phyloP scores from a whole-genome alignment of 2,329 filamentous ascomycete species.

The Diplocarpon mali region DNA sequence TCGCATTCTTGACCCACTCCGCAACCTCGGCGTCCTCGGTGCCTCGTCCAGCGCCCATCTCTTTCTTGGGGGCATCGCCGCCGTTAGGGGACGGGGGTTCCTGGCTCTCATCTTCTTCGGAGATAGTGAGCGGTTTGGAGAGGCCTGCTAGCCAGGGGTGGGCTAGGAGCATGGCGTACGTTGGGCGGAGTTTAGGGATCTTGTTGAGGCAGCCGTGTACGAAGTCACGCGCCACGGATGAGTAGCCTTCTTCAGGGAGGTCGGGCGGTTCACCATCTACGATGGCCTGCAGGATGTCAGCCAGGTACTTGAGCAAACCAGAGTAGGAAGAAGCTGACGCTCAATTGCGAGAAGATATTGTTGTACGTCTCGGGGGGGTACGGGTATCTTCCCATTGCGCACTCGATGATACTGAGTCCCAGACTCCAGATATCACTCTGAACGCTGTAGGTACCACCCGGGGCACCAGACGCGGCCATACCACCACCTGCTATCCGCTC shows the following conservation, averaged over 20 bases:
- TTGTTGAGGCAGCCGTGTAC: slow-evolving; percentile 88
- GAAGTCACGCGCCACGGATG: slow-evolving; percentile 72
- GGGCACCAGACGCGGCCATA: slow-evolving; percentile 57
- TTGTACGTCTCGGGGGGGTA: slow-evolving; percentile 96
- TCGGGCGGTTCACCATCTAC: slow-evolving; percentile 93
- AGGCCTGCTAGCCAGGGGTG: slow-evolving; percentile 79
- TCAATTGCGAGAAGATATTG: slow-evolving; percentile 95
- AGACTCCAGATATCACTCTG: slow-evolving; percentile 98
- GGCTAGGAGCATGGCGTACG: slow-evolving; percentile 77
- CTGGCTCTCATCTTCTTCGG: slow-evolving; percentile 51
- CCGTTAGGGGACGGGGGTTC: slow-evolving; percentile 24
- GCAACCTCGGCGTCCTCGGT: slow-evolving; percentile 70
- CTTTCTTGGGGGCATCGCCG: slow-evolving; percentile 12
- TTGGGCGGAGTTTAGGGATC: slow-evolving; percentile 82
- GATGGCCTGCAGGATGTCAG: slow-evolving; percentile 57
- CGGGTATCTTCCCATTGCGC: slow-evolving; percentile 85
- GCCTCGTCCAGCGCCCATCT: slow-evolving; percentile 13
- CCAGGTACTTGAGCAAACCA: background rate
- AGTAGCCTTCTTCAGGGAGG: slow-evolving; percentile 69
- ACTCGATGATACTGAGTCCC: slow-evolving; percentile 90
- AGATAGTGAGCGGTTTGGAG: slow-evolving; percentile 64
- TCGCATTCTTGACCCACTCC: slow-evolving; percentile 65
- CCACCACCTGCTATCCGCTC: slow-evolving; percentile 87
- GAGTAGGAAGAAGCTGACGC: slow-evolving; percentile 49
- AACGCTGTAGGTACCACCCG: slow-evolving; percentile 86